Conservation (phyloP, 306 rosid genomes). For the Canavalia gladiata region DNA sequence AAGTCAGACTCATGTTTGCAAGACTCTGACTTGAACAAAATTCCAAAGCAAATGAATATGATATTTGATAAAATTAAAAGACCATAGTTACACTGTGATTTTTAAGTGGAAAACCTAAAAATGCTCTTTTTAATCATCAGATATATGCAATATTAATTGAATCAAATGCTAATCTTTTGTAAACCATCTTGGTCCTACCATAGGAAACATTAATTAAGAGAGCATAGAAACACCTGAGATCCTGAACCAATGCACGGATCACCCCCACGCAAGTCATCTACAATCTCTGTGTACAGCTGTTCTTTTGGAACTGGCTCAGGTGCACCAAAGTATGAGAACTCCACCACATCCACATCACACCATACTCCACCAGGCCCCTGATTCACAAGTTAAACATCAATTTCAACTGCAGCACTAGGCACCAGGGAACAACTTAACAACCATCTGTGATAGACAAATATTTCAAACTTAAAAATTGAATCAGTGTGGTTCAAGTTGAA, state of each 20-base stretch:
- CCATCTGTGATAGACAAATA: background rate
- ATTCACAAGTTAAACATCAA: slow-evolving; percentile 48
- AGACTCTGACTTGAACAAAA: background rate
- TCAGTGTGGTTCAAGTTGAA: slow-evolving; percentile 39
- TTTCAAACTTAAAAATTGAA: slow-evolving; percentile 15
- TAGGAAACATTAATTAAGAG: slow-evolving; percentile 36
- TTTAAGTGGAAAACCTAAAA: slow-evolving; percentile 1
- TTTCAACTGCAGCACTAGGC: slow-evolving; percentile 31
- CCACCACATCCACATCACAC: slow-evolving; percentile 99
- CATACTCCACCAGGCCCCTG: slow-evolving; percentile 99
- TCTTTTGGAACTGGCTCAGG: slow-evolving; percentile 99
- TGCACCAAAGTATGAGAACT: slow-evolving; percentile 96
- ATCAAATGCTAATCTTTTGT: slow-evolving; percentile 25
- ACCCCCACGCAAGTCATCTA: slow-evolving; percentile 97
- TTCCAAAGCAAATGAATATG: slow-evolving; percentile 18
- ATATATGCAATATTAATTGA: slow-evolving; percentile 17
- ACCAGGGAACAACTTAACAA: slow-evolving; percentile 6
- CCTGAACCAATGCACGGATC: slow-evolving; percentile 95
- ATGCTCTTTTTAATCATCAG: slow-evolving; percentile 27
- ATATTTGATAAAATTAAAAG: slow-evolving; percentile 2
- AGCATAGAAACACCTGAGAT: slow-evolving; percentile 78
- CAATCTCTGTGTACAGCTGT: slow-evolving; percentile 88
- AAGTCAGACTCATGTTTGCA: slow-evolving; percentile 24
- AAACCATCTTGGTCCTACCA: slow-evolving; percentile 1
- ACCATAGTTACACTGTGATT: background rate